A percentile compares a stretch with the other conserved stretches of the same genome.
These are phyloP conservation scores for Yarrowia galli DNA, from an alignment of 1,139 yeast species.

Conservation along the genomic window DNA sequence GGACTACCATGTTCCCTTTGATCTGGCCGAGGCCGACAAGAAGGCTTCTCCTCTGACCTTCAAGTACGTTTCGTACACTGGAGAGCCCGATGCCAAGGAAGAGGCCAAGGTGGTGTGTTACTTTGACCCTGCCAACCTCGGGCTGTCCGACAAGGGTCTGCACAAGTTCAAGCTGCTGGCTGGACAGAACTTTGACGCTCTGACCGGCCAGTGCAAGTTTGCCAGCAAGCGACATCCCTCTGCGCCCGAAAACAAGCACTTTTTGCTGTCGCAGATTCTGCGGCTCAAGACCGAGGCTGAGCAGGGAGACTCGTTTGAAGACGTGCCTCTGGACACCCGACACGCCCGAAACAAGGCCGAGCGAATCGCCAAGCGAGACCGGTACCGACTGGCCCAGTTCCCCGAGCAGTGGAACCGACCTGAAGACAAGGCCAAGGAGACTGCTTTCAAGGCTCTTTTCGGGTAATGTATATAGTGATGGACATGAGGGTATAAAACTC, in stretches of 20 bases:
- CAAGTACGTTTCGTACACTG: slow-evolving; percentile 74
- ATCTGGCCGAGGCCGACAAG: slow-evolving; percentile 49
- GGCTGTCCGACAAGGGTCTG: slow-evolving; percentile 59
- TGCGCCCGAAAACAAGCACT: slow-evolving; percentile 85
- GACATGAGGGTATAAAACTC: neutral
- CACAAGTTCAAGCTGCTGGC: slow-evolving; percentile 83
- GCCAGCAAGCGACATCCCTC: slow-evolving; percentile 70
- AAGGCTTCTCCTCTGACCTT: slow-evolving; percentile 63
- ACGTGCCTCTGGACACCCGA: slow-evolving; percentile 83
- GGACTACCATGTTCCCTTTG: slow-evolving; percentile 68
- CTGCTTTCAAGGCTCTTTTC: slow-evolving; percentile 29
- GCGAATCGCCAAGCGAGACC: slow-evolving; percentile 31
- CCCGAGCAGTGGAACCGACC: slow-evolving; percentile 34
- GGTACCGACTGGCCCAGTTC: slow-evolving; percentile 16
- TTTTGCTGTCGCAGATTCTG: slow-evolving; percentile 68
- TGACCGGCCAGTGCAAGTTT: slow-evolving; percentile 65
- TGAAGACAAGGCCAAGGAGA: slow-evolving; percentile 21
- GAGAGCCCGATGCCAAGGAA: slow-evolving; percentile 66
- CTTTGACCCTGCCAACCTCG: slow-evolving; percentile 62
- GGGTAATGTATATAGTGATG: slow-evolving; percentile 31
- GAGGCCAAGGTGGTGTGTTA: slow-evolving; percentile 71
- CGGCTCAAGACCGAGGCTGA: slow-evolving; percentile 70
- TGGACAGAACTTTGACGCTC: slow-evolving; percentile 76
- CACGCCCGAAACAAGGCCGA: slow-evolving; percentile 53
- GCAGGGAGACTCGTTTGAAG: slow-evolving; percentile 70